Evolutionary conservation across 2,329 filamentous ascomycete genomes (phyloP).

Genomic region (Penicillium frequentans): DNA sequence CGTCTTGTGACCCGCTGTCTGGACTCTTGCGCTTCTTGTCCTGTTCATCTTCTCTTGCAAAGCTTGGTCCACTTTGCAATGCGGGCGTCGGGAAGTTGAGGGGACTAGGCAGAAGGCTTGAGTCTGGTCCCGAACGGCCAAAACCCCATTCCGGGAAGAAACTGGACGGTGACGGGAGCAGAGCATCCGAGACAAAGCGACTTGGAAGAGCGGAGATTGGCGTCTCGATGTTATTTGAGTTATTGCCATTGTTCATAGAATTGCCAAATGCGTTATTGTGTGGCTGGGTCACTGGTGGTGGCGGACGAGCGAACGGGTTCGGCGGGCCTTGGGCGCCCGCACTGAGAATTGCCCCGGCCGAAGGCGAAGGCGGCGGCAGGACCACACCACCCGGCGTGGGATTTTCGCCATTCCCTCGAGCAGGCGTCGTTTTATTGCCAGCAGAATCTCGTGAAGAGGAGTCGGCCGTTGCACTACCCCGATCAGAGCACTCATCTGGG

Average conservation of each 20-base stretch:
- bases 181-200: slow-evolving; percentile 82
- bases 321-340: slow-evolving; percentile 90
- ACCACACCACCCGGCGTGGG: slow-evolving; percentile 71
- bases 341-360: slow-evolving; percentile 78
- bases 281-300: slow-evolving; percentile 58
- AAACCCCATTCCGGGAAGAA: slow-evolving; percentile 94
- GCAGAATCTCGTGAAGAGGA: slow-evolving; percentile 64
- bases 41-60: slow-evolving; percentile 43
- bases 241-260: slow-evolving; percentile 13
- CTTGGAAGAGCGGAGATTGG: slow-evolving; percentile 93
- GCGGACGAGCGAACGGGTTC: slow-evolving; percentile 90
- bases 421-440: slow-evolving; percentile 61
- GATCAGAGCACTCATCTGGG: slow-evolving; percentile 83
- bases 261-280: slow-evolving; percentile 45
- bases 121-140: slow-evolving; percentile 61
- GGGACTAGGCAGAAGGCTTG: slow-evolving; percentile 87
- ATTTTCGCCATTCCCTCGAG: slow-evolving; percentile 53
- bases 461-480: slow-evolving; percentile 69
- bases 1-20: slow-evolving; percentile 34
- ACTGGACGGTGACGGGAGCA: slow-evolving; percentile 84
- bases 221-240: slow-evolving; percentile 58
- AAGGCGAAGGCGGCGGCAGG: slow-evolving; percentile 89
- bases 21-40: slow-evolving; percentile 48
- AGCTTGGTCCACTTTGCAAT: slow-evolving; percentile 41
- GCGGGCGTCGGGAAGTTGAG: slow-evolving; percentile 86